Percentiles rank a stretch among this genome's conserved stretches.
phyloP scores from a whole-genome alignment of 495 filamentous ascomycete genomes.

The Sordaria brevicollis region DNA sequence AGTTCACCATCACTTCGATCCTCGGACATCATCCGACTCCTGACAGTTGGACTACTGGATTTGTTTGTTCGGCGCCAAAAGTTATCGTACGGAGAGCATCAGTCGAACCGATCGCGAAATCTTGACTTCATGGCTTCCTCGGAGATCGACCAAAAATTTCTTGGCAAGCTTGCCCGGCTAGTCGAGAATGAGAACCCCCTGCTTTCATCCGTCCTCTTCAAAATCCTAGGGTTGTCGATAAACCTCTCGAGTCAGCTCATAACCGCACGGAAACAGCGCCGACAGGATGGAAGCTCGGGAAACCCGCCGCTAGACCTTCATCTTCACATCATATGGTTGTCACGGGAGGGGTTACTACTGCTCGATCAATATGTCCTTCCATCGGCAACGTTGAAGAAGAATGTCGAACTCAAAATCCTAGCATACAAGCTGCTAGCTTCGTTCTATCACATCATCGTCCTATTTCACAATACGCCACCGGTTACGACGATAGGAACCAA shows the following conservation, averaged over 20 bases:
- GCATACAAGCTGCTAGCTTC: constrained; percentile 84
- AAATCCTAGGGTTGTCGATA: constrained; percentile 81
- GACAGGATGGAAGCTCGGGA: constrained; percentile 65
- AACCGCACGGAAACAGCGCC: constrained; percentile 72
- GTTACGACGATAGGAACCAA: constrained; percentile 29
- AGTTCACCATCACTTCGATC: neutral
- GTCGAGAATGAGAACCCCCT: constrained; percentile 62
- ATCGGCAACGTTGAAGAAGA: constrained; percentile 46
- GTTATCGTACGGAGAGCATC: neutral
- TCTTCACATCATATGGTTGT: constrained; percentile 91
- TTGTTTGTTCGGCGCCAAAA: neutral
- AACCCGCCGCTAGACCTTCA: constrained; percentile 77
- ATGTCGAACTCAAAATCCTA: constrained; percentile 72
- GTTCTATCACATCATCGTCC: constrained; percentile 93
- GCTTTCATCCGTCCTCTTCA: constrained; percentile 73
- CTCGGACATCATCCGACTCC: neutral
- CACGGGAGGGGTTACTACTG: constrained; percentile 80
- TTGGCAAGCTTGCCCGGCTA: constrained; percentile 72
- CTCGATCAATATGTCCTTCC: constrained; percentile 81
- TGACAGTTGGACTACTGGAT: neutral
- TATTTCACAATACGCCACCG: constrained; percentile 71
- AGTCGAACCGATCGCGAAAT: neutral
- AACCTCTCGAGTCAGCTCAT: constrained; percentile 78
- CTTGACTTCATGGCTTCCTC: constrained; percentile 69
- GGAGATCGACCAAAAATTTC: constrained; percentile 93